These are phyloP conservation scores for Leptomonas pyrrhocoris DNA, from an alignment of 208 protist genomes.

Conservation along the genomic window DNA sequence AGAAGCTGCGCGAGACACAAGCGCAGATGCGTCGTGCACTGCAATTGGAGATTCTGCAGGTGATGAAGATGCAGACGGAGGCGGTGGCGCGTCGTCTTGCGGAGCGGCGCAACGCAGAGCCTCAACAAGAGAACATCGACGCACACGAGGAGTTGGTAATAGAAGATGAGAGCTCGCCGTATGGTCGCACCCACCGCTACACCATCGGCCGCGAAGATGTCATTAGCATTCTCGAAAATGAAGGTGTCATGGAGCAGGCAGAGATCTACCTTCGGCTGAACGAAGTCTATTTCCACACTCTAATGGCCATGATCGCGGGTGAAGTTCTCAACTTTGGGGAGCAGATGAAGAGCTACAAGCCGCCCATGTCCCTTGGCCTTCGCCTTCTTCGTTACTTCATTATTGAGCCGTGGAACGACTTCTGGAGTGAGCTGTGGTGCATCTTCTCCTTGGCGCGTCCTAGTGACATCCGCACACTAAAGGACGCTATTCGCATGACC, in stretches of 20 bases:
- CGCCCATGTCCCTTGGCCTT: slow-evolving; percentile 29
- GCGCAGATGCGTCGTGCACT: slow-evolving; percentile 43
- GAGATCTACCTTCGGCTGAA: slow-evolving; percentile 43
- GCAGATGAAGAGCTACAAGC: slow-evolving; percentile 46
- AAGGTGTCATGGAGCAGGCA: slow-evolving; percentile 27
- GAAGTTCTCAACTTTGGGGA: slow-evolving; percentile 42
- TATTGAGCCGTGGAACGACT: slow-evolving; percentile 55
- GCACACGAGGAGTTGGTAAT: background rate
- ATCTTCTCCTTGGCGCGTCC: slow-evolving; percentile 47
- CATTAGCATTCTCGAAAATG: slow-evolving; percentile 18
- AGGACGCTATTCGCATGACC: slow-evolving; percentile 64
- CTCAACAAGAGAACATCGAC: slow-evolving; percentile 10
- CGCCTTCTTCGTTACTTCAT: slow-evolving; percentile 48
- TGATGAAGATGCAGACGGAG: slow-evolving; percentile 17
- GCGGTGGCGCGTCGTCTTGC: background rate
- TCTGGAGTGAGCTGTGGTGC: slow-evolving; percentile 52
- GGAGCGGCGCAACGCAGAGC: slow-evolving; percentile 1
- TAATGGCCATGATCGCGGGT: slow-evolving; percentile 43
- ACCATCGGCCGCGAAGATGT: slow-evolving; percentile 7
- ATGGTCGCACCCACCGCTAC: slow-evolving; percentile 10
- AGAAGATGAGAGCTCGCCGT: background rate
- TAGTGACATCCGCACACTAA: slow-evolving; percentile 44
- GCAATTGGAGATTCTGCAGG: slow-evolving; percentile 36
- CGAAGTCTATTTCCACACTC: slow-evolving; percentile 35
- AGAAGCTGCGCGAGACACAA: slow-evolving; percentile 36